Base-by-base conservation (phyloP, 192 early-diverging fungal species). In the Coemansia sp. region DNA sequence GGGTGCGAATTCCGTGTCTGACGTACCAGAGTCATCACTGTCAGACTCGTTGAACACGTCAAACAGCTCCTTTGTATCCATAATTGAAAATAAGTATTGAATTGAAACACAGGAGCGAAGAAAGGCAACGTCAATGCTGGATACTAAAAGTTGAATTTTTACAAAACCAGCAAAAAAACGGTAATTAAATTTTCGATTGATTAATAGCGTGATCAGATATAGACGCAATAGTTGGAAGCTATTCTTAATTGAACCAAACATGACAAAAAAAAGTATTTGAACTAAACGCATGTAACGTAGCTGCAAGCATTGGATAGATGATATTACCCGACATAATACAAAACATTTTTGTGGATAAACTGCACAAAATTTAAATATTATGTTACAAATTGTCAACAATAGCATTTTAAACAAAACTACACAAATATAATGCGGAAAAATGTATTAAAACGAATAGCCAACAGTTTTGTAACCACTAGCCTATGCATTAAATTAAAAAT, bases 11-110 rank as follows among this genome's bases (percentile, higher is more conserved):
- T 67, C 53, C 6, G 45, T 32, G 12, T 57, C 58, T 0, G 56
- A 71, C 21, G 25, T 50, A 10, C 62, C 71, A 11, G 71, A 73
- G 10, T 46, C 67, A 23, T 50, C 46, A n/a, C n/a, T n/a, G 29
- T 66, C 67, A 0, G 58, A 46, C 46, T 69, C 77, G 45, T 79
- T 79, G 53, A 79, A 79, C 62, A 69, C 77, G 27, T 79, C 64
- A 62, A 79, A 79, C 43, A 79, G 57, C 44, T 35, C 65, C 32
- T 53, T 64, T 0, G 69, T 65, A 35, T 79, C 76, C 76, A 79
- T 79, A 43, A 1, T 35, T 31, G 4, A 5, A 19, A 53, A 22
- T 44, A 27, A 27, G 24, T 28, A 25, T 3, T 27, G 23, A 49
- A 49, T 27, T 49, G 47, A 23, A 14, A 27, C 0, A 12, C 10